Evolutionary conservation across 1,139 yeast genomes (phyloP).

Genomic region (Protomyces arabidopsidicola): DNA sequence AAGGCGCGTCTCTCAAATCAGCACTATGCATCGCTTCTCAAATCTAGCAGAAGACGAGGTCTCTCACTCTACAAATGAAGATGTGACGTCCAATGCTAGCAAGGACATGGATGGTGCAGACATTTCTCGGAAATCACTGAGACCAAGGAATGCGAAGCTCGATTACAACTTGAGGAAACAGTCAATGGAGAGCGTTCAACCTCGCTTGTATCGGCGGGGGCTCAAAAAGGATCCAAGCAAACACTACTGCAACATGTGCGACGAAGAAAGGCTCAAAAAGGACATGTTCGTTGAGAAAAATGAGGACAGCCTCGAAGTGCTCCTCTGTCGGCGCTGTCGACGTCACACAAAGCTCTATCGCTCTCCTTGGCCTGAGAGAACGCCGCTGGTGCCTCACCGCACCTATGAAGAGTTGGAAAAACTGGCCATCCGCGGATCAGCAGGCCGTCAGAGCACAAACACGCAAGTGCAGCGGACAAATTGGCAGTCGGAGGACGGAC

Average conservation of each 20-base stretch:
- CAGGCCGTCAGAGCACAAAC: neutral
- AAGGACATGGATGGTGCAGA: neutral
- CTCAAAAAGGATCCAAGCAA: neutral
- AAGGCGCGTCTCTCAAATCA: neutral
- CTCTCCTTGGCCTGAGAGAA: constrained; percentile 21
- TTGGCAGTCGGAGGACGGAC: neutral
- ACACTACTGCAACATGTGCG: constrained; percentile 17
- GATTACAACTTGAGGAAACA: constrained; percentile 17
- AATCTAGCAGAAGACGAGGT: neutral
- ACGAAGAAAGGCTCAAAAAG: constrained; percentile 2
- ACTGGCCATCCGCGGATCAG: neutral
- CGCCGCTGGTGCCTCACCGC: neutral
- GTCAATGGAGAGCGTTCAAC: constrained; percentile 3
- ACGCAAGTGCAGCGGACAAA: neutral
- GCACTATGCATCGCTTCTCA: neutral
- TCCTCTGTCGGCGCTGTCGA: constrained; percentile 18
- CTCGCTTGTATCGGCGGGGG: neutral
- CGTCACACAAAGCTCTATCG: constrained; percentile 19
- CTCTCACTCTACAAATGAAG: neutral
- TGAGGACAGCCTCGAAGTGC: neutral
- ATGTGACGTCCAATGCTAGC: neutral
- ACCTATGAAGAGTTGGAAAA: neutral
- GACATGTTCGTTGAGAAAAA: neutral
- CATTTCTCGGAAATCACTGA: neutral
- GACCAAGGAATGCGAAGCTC: constrained; percentile 10